Evolutionary conservation across 176 grass and related monocot genomes (phyloP), one percentile per base, ranked within the genome.

Genomic region (Cymbopogon citratus): DNA sequence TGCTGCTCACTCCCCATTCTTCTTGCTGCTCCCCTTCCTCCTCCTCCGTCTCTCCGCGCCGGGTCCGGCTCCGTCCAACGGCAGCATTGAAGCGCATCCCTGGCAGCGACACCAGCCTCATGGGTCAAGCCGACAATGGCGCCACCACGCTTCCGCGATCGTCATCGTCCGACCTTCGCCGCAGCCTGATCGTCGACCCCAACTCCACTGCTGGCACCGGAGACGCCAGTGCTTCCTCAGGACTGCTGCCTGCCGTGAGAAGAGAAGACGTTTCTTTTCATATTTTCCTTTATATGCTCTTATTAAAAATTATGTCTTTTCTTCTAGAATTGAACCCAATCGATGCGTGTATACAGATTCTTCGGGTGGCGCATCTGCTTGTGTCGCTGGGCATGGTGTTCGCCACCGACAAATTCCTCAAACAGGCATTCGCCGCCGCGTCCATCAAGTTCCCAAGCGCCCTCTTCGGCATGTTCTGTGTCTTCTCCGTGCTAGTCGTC

Each of bases 371-470:
- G 43, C 92, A 91, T 71, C 85, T 99, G 84, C 31, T 29, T 15
- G 81, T 91, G 78, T 93, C 95, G 51, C 87, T 93, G 5, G 89
- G 91, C 64, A 75, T 91, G 39, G n/a, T 95, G 69, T 80, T 95
- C 10, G 89, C 85, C 35, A 45, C 87, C 15, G 92, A 95, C 57
- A 95, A 85, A 69, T 51, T 88, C 77, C 87, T 98, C 24, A 87
- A 93, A 82, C 66, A 88, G 81, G 88, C 89, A 14, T 98, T 93
- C 67, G 64, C 48, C 19, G 90, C 91, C 7, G 96, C 96, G 11
- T 89, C 91, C n/a, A 91, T 98, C 69, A 93, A 90, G 87, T 98
- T 98, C 48, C 96, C 96, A 4, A 95, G 92, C 26, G 82, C 92
- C 9, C 87, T 98, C 36, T 93, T 93, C 16, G 96, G 92, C 59